Conservation (phyloP, 1,284 basidiomycete species). For the Rhodotorula sp. region DNA sequence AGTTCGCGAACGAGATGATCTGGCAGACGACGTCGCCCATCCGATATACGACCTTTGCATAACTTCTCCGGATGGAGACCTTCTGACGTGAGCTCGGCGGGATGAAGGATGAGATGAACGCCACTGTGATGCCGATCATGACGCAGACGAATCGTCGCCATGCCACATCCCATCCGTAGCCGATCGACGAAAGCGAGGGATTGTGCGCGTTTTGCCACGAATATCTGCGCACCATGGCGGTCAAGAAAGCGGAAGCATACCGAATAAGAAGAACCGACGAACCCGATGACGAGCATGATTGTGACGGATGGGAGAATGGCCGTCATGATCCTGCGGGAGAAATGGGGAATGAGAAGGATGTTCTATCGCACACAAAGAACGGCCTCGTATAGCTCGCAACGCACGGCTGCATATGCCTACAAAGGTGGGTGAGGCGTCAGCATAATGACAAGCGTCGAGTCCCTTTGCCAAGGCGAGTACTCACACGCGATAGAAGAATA, state of each 20-base stretch:
- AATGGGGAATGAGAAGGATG: neutral
- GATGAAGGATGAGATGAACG: conserved; percentile 30
- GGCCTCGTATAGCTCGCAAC: neutral
- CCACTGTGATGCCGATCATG: conserved; percentile 24
- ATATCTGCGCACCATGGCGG: neutral
- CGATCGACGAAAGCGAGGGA: conserved; percentile 47
- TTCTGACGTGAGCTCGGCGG: conserved; percentile 35
- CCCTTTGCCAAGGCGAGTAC: conserved; percentile 59
- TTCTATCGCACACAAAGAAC: neutral
- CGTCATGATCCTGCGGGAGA: conserved; percentile 54
- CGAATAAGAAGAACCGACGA: neutral
- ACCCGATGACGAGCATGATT: conserved; percentile 35
- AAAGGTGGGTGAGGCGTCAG: neutral
- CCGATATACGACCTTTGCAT: conserved; percentile 29
- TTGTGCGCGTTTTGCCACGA: conserved; percentile 44
- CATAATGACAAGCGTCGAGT: conserved; percentile 49
- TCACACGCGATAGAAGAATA: conserved; percentile 59
- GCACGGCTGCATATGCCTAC: conserved; percentile 7
- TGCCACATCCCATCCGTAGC: conserved; percentile 53
- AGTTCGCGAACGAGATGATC: conserved; percentile 34
- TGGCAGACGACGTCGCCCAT: conserved; percentile 34
- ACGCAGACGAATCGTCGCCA: conserved; percentile 49
- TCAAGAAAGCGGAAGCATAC: neutral
- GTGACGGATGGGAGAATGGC: conserved; percentile 68
- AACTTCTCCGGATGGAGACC: conserved; percentile 31